phyloP scores from a whole-genome alignment of 768 basidiomycete genomes.

The Amanita phalloides region DNA sequence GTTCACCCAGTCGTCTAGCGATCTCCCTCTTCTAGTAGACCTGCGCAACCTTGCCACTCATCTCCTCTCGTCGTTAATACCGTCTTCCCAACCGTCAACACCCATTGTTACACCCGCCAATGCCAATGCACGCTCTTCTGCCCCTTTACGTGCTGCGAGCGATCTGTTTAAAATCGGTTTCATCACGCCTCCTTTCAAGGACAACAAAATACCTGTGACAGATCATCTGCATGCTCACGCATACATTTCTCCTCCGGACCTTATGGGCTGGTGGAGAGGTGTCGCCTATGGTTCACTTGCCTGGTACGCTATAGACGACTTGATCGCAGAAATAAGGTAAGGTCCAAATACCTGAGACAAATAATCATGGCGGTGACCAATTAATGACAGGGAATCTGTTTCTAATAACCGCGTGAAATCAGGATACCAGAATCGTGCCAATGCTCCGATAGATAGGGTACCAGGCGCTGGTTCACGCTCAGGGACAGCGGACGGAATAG shows the following conservation, averaged over 20 bases:
- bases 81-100: conserved; percentile 24
- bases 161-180: conserved; percentile 56
- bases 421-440: conserved; percentile 45
- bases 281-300: conserved; percentile 57
- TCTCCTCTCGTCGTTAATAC: conserved; percentile 35
- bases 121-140: conserved; percentile 19
- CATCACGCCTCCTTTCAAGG: conserved; percentile 69
- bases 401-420: conserved; percentile 82
- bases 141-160: conserved; percentile 18
- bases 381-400: conserved; percentile 53
- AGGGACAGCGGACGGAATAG: conserved; percentile 55
- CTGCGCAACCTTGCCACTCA: conserved; percentile 47
- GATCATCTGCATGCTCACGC: conserved; percentile 76
- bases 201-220: conserved; percentile 68
- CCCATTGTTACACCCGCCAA: conserved; percentile 17
- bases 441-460: conserved; percentile 64
- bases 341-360: neutral
- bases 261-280: conserved; percentile 63
- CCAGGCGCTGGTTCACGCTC: conserved; percentile 59
- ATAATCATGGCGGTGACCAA: neutral
- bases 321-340: conserved; percentile 76
- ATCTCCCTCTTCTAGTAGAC: conserved; percentile 60
- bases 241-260: conserved; percentile 53
- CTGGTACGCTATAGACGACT: conserved; percentile 70
- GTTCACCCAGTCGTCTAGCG: conserved; percentile 50